Evolutionary conservation across 495 filamentous ascomycete genomes (phyloP), one percentile per base, ranked within the genome.

Genomic region (Apiosordaria backusii): DNA sequence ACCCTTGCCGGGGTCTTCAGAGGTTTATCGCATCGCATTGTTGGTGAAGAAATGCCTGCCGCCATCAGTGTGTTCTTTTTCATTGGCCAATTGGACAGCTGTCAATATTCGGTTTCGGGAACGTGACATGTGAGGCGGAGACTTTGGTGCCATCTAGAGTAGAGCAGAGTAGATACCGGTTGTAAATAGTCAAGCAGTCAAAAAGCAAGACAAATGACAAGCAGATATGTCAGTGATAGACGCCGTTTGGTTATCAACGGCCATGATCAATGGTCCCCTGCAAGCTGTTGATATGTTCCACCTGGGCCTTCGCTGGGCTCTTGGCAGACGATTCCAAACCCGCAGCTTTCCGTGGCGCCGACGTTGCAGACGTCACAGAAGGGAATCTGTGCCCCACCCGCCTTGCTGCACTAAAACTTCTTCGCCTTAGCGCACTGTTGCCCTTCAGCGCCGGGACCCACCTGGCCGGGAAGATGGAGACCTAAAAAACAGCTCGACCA

Each of bases 401-500:
- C 50, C 50, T 27, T 63, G 27, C 26, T 2, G 21, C 70, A 57
- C 65, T 65, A 67, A 59, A 1, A 52, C 35, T 0, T 19, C 29
- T 35, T 16, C 1, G 67, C 66, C 4, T 59, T 69, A 68, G 70
- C 65, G 65, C 19, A 5, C 4, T 15, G 62, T 65, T 26, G 65
- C 29, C 62, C 60, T 61, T 54, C 62, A 25, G 57, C 18, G 22
- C 52, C 52, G 22, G 9, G 61, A 9, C 61, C 71, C 67, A 69
- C 68, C 25, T 13, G 23, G 6, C 65, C 65, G 72, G 70, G 50
- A 65, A 69, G 65, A 69, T 71, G 72, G 70, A 70, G 66, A 65
- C 61, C 59, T 54, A 58, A 63, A 72, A 69, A 70, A 62, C 69
- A 68, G 70, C 72, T 27, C 68, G 68, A 70, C 70, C 68, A 71